These are phyloP conservation scores for Simplicillium sp. DNA, from an alignment of 2,329 filamentous ascomycete species.

Conservation along the genomic window DNA sequence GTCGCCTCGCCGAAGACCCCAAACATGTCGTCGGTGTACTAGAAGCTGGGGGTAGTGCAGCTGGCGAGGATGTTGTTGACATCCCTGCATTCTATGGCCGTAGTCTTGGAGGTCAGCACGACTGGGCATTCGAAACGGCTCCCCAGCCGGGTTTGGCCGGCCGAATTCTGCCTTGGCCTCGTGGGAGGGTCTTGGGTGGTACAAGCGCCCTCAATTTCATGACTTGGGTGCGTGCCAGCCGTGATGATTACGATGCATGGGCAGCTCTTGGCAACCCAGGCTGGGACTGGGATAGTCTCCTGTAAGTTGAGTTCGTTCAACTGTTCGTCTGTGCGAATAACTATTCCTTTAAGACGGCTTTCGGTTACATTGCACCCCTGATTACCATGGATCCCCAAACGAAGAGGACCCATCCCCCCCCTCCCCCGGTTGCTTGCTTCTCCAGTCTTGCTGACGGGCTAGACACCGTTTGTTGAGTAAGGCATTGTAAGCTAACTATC, in stretches of 20 bases:
- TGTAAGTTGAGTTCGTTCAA: slow-evolving; percentile 14
- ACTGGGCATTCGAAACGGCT: slow-evolving; percentile 31
- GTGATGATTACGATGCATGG: slow-evolving; percentile 46
- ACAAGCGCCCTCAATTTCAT: slow-evolving; percentile 52
- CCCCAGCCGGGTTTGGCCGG: slow-evolving; percentile 27
- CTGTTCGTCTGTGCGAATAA: neutral
- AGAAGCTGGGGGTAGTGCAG: slow-evolving; percentile 20
- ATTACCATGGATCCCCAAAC: too few relatives aligned
- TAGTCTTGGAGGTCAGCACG: slow-evolving; percentile 23
- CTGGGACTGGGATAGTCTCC: slow-evolving; percentile 42
- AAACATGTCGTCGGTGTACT: slow-evolving; percentile 19
- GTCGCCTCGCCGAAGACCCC: slow-evolving; percentile 30
- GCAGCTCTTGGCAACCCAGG: slow-evolving; percentile 45
- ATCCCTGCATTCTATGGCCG: slow-evolving; percentile 26
- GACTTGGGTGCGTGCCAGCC: slow-evolving; percentile 38
- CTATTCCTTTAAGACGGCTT: neutral
- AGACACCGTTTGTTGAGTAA: neutral
- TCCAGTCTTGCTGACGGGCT: too few relatives aligned
- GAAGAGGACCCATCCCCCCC: too few relatives aligned
- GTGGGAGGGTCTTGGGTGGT: slow-evolving; percentile 49
- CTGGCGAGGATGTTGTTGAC: slow-evolving; percentile 22
- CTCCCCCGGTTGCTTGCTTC: too few relatives aligned
- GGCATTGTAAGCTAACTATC: neutral
- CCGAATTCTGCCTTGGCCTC: slow-evolving; percentile 28
- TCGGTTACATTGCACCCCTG: too few relatives aligned